Evolutionary conservation across 2,329 filamentous ascomycete genomes (phyloP).

Genomic region (Elsinoe ampelina): DNA sequence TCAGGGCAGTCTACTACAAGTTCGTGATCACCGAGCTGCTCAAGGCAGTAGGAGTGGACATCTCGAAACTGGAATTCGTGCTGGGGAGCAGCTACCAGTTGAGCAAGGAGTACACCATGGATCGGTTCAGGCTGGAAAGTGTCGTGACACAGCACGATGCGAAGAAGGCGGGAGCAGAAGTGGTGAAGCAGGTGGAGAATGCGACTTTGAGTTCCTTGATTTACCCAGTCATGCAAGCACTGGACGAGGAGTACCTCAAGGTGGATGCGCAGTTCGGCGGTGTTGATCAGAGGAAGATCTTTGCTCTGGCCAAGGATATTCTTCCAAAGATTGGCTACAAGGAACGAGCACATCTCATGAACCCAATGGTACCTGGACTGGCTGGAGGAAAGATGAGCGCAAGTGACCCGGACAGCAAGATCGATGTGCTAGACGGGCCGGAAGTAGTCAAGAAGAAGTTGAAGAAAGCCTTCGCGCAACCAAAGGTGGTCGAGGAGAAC

Average conservation of each 20-base stretch:
- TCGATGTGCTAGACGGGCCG: conserved; percentile 76
- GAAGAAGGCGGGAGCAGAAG: conserved; percentile 82
- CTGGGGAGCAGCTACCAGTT: conserved; percentile 71
- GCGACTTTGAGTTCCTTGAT: conserved; percentile 64
- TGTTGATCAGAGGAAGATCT: conserved; percentile 79
- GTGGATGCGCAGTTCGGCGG: conserved; percentile 86
- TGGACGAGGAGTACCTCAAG: conserved; percentile 83
- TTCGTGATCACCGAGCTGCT: conserved; percentile 65
- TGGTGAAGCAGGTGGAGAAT: conserved; percentile 85
- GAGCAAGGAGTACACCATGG: conserved; percentile 65
- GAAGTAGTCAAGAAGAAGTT: conserved; percentile 74
- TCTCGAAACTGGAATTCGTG: conserved; percentile 72
- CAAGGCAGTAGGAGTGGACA: conserved; percentile 66
- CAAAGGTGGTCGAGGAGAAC: conserved; percentile 71
- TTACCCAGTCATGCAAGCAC: conserved; percentile 79
- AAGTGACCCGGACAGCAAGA: conserved; percentile 68
- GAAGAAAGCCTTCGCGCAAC: conserved; percentile 71
- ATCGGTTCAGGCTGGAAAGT: conserved; percentile 67
- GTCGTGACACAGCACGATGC: conserved; percentile 70
- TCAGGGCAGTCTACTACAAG: conserved; percentile 76
- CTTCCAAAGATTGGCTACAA: conserved; percentile 79
- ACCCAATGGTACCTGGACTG: conserved; percentile 83
- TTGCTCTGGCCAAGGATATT: conserved; percentile 74
- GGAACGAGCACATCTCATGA: conserved; percentile 65
- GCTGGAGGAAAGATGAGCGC: conserved; percentile 71